A percentile compares a stretch with the other conserved stretches of the same genome.
Evolutionary conservation across 805 yeast species (phyloP).

Genomic region (Lachancea mirantina): DNA sequence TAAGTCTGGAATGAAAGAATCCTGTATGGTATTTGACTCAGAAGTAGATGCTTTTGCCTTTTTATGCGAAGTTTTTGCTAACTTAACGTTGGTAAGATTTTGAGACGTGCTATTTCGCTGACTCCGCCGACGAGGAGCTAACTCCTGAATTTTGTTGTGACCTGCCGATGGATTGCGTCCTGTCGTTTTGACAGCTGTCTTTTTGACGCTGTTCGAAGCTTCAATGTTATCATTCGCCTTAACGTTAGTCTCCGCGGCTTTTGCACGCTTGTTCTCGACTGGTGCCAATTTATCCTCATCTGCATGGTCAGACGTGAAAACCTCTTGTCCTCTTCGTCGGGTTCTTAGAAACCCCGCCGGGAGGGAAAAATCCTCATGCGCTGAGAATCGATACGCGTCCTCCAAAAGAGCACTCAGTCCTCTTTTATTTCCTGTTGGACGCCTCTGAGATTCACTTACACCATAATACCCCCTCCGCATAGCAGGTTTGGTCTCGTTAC

Average conservation of each 20-base stretch:
- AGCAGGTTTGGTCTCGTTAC: too few species aligned
- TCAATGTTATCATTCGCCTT: constrained; percentile 1
- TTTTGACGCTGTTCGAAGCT: background rate
- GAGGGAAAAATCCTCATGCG: constrained; percentile 20
- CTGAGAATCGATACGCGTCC: constrained; percentile 24
- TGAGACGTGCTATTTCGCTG: too few species aligned
- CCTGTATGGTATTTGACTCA: too few species aligned
- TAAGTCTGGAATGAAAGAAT: constrained; percentile 1
- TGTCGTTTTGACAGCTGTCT: constrained; percentile 2
- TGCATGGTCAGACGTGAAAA: too few species aligned
- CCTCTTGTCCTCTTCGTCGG: constrained; percentile 1
- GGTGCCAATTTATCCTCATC: too few species aligned
- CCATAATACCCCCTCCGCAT: too few species aligned
- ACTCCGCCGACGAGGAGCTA: too few species aligned
- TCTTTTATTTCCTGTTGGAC: constrained; percentile 5
- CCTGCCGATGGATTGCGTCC: constrained; percentile 1
- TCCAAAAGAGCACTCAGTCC: constrained; percentile 18
- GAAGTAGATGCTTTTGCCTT: background rate
- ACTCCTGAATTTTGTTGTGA: background rate
- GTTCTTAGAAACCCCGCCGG: constrained; percentile 22
- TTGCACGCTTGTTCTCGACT: background rate
- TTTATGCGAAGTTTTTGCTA: background rate
- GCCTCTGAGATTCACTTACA: constrained; percentile 1
- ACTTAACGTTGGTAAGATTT: too few species aligned
- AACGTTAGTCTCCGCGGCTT: background rate